Conservation (phyloP, 2,329 filamentous ascomycete species). For the Pyrenochaeta sp. region DNA sequence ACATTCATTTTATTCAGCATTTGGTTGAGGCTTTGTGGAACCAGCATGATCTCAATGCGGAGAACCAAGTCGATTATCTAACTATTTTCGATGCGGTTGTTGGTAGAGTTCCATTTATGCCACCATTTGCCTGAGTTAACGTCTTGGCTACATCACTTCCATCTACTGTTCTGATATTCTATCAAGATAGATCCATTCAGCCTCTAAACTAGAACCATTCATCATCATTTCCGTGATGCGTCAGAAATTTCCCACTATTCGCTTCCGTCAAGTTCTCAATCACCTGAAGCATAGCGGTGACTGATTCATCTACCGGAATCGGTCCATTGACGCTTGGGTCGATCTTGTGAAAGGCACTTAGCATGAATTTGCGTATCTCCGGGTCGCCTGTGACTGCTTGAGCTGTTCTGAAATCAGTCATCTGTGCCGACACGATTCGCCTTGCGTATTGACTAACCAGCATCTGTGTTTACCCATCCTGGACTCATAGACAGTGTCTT, state of each 20-base stretch:
- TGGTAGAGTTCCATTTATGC: slow-evolving; percentile 18
- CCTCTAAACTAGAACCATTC: too few species aligned
- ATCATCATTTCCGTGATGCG: too few species aligned
- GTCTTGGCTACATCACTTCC: not conserved
- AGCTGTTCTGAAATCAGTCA: slow-evolving; percentile 14
- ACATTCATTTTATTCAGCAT: slow-evolving; percentile 18
- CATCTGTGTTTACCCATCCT: slow-evolving; percentile 40
- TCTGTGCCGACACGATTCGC: too few species aligned
- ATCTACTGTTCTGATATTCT: slow-evolving; percentile 5
- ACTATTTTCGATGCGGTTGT: slow-evolving; percentile 19
- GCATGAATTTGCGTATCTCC: slow-evolving; percentile 15
- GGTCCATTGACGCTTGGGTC: slow-evolving; percentile 15
- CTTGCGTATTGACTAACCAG: slow-evolving; percentile 23
- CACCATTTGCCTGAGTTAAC: slow-evolving; percentile 16
- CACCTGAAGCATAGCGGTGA: slow-evolving; percentile 13
- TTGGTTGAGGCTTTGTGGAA: slow-evolving; percentile 20
- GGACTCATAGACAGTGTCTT: slow-evolving; percentile 47
- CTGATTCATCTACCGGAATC: slow-evolving; percentile 13
- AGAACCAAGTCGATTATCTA: slow-evolving; percentile 16
- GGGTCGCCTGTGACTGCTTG: slow-evolving; percentile 17
- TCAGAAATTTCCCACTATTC: slow-evolving; percentile 20
- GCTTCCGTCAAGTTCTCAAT: slow-evolving; percentile 13
- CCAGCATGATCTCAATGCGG: slow-evolving; percentile 18
- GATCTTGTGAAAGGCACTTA: slow-evolving; percentile 15
- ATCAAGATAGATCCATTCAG: too few species aligned